phyloP scores from a whole-genome alignment of 306 rosid genomes.

The Potentilla sterilis region DNA sequence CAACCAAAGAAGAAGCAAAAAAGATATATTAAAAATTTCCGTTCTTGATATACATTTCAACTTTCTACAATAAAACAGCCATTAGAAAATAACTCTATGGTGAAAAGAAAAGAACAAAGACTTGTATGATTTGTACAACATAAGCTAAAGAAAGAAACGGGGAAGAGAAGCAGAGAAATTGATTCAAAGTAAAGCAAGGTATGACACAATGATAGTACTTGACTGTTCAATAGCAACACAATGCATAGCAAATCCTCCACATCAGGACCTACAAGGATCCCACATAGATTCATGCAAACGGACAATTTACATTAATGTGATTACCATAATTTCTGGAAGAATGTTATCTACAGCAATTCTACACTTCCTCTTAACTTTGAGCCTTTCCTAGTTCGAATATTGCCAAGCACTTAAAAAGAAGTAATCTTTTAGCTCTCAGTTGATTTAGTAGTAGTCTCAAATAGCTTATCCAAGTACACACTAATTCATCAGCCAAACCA shows the following conservation, averaged over 20 bases:
- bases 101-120: not conserved
- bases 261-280: not conserved
- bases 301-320: not conserved
- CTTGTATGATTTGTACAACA: not conserved
- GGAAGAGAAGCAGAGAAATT: not conserved
- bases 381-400: not conserved
- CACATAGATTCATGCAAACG: not conserved
- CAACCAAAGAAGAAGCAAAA: conserved; percentile 1
- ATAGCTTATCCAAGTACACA: not conserved
- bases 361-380: not conserved
- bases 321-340: not conserved
- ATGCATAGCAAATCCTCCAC: not conserved
- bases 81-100: not conserved
- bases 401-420: not conserved
- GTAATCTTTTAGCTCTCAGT: not conserved
- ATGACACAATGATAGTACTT: not conserved
- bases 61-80: not conserved
- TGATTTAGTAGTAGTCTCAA: not conserved
- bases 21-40: not conserved
- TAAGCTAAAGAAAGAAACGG: not conserved
- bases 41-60: not conserved
- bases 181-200: not conserved
- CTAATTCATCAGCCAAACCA: not conserved
- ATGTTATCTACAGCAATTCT: not conserved
- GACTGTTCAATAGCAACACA: not conserved